Evolutionary conservation across 768 basidiomycete species (phyloP).

Genomic region (Collybia mongolica): DNA sequence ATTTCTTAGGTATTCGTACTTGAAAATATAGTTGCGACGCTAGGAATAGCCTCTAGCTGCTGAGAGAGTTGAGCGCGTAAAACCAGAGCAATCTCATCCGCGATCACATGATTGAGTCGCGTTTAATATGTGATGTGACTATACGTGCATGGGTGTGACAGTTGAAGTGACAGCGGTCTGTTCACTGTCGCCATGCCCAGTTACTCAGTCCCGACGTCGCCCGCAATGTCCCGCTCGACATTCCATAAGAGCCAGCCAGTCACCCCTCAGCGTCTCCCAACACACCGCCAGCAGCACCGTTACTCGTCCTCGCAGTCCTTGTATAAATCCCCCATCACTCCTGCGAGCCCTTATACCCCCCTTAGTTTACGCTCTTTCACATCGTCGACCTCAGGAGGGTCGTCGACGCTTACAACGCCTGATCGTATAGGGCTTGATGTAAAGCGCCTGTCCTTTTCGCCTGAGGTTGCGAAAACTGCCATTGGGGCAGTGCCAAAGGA

Average conservation of each 20-base stretch:
- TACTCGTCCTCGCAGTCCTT: conserved; percentile 40
- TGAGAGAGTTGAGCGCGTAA: neutral
- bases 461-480: conserved; percentile 32
- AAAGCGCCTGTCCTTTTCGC: conserved; percentile 46
- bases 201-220: conserved; percentile 45
- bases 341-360: conserved; percentile 69
- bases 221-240: conserved; percentile 38
- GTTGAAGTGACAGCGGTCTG: conserved; percentile 7
- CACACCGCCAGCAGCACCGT: conserved; percentile 40
- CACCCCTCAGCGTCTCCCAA: conserved; percentile 62
- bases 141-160: conserved; percentile 13
- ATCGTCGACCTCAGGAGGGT: conserved; percentile 49
- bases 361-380: conserved; percentile 65
- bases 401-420: conserved; percentile 61
- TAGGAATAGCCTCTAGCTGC: too few species aligned
- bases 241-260: conserved; percentile 43
- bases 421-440: conserved; percentile 38
- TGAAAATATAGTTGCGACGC: too few species aligned
- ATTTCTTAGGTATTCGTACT: too few species aligned
- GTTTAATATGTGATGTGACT: conserved; percentile 16
- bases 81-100: neutral
- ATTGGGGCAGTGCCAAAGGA: conserved; percentile 26
- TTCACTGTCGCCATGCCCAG: conserved; percentile 19
- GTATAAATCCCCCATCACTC: conserved; percentile 61
- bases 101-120: conserved; percentile 18